A percentile compares a stretch with the other conserved stretches of the same genome.
These are phyloP conservation scores for Tetracladium setigerum DNA, from an alignment of 495 filamentous ascomycete species.

Conservation along the genomic window DNA sequence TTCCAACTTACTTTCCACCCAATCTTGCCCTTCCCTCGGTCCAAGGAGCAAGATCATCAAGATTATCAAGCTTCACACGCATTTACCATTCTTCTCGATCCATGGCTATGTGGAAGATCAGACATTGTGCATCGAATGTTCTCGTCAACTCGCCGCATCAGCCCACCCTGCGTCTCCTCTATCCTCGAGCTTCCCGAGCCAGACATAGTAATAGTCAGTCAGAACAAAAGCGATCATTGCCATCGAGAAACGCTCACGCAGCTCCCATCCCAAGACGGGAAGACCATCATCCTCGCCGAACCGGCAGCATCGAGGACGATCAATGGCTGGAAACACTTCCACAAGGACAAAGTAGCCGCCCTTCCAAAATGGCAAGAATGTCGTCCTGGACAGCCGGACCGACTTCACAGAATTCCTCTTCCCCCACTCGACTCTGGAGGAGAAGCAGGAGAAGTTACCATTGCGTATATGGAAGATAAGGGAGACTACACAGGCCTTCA, in stretches of 20 bases:
- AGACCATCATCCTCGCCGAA: constrained; percentile 57
- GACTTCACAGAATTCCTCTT: constrained; percentile 30
- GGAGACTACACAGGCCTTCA: constrained; percentile 54
- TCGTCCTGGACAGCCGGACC: constrained; percentile 30
- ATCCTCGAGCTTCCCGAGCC: constrained; percentile 52
- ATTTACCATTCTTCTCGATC: constrained; percentile 63
- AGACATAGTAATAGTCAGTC: constrained; percentile 61
- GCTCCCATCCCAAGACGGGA: constrained; percentile 40
- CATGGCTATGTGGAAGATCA: constrained; percentile 58
- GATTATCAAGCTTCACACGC: not conserved
- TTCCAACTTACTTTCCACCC: constrained; percentile 61
- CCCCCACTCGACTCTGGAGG: constrained; percentile 37
- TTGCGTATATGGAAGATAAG: constrained; percentile 55
- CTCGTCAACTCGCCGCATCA: constrained; percentile 45
- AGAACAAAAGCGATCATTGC: constrained; percentile 65
- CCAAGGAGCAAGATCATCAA: constrained; percentile 2
- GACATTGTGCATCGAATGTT: constrained; percentile 55
- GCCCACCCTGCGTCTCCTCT: constrained; percentile 48
- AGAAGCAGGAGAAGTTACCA: constrained; percentile 52
- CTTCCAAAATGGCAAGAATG: constrained; percentile 47
- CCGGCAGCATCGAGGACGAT: constrained; percentile 54
- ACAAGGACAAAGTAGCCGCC: constrained; percentile 39
- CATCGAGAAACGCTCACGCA: constrained; percentile 57
- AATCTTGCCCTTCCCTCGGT: constrained; percentile 31
- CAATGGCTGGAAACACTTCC: constrained; percentile 58